Conservation (phyloP, 352 stramenopile species). For the Phytophthora rubi region DNA sequence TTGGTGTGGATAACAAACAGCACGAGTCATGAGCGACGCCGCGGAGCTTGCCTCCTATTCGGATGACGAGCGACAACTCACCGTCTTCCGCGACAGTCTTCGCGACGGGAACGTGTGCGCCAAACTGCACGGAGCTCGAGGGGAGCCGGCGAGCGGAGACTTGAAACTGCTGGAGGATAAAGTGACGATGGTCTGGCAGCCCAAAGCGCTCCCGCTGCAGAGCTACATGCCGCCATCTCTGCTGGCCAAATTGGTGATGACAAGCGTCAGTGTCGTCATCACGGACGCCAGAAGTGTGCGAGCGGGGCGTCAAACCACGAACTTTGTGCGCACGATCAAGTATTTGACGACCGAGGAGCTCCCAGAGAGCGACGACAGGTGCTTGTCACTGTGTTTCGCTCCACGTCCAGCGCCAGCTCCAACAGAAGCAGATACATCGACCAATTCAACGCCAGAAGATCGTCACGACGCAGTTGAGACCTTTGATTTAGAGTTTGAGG, state of each 20-base stretch:
- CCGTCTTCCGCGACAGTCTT: slow-evolving; percentile 63
- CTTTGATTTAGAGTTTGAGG: slow-evolving; percentile 82
- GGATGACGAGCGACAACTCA: slow-evolving; percentile 28
- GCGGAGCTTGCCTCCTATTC: slow-evolving; percentile 8
- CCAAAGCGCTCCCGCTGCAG: slow-evolving; percentile 29
- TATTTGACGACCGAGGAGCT: slow-evolving; percentile 60
- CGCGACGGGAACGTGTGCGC: slow-evolving; percentile 65
- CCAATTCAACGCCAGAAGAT: neutral
- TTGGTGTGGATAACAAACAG: slow-evolving; percentile 1
- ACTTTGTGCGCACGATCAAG: slow-evolving; percentile 86
- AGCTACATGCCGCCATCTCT: slow-evolving; percentile 21
- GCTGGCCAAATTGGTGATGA: slow-evolving; percentile 35
- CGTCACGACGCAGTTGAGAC: neutral
- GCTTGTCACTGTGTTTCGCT: slow-evolving; percentile 63
- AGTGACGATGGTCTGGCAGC: slow-evolving; percentile 66
- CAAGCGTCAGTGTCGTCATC: slow-evolving; percentile 37
- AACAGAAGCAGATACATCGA: neutral
- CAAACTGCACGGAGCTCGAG: slow-evolving; percentile 49
- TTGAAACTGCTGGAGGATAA: slow-evolving; percentile 76
- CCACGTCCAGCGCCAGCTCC: neutral
- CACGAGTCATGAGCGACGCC: slow-evolving; percentile 22
- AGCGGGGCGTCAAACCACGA: slow-evolving; percentile 75
- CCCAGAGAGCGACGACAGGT: slow-evolving; percentile 66
- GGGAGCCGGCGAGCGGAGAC: slow-evolving; percentile 55
- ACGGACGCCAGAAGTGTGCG: slow-evolving; percentile 67